Evolutionary conservation across 495 filamentous ascomycete species (phyloP), one percentile per base, ranked within the genome.

Genomic region (Beverwykella pulmonaria): DNA sequence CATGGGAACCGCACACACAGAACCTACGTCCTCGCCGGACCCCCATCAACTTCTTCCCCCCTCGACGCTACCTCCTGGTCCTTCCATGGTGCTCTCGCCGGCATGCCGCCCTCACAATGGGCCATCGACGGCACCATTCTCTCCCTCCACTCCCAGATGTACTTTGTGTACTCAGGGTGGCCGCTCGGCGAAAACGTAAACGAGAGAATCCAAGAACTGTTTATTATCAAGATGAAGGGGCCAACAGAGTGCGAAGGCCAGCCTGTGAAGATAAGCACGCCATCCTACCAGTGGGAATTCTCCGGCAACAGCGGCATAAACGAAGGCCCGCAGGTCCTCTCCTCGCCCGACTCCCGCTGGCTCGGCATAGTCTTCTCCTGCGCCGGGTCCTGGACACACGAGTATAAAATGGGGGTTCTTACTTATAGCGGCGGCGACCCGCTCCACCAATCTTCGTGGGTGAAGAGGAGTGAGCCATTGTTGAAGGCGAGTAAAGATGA

Each of bases 81-180:
- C 32, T 62, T 73, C 26, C 65, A 73, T 14, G 74, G 75, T 6
- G 57, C 46, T 0, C 70, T 77, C 27, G 34, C 15, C 34, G 71
- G 71, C 32, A 65, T 77, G 71, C 73, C 72, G 9, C 36, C 65
- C 14, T 55, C 67, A 10, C 74, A 76, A 55, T 77, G 75, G 75
- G 65, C 72, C 12, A 76, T 77, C 36, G 75, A 77, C 52, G 75
- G 73, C 14, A 77, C 74, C 0, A 69, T 75, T 2, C 65, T 77
- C 41, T 48, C 63, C n/a, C 63, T 76, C 14, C 48, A 74, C 46
- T 53, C 48, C 46, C n/a, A 19, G 0, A 52, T 74, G 25, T 77
- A 69, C 61, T 76, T 74, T 52, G 58, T 71, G 30, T 77, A 76
- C 53, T 76, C 74, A 17, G 75, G 74, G 39, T 77, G 75, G 75